Conservation (phyloP, 768 basidiomycete genomes). For the Hericium rajendrae region DNA sequence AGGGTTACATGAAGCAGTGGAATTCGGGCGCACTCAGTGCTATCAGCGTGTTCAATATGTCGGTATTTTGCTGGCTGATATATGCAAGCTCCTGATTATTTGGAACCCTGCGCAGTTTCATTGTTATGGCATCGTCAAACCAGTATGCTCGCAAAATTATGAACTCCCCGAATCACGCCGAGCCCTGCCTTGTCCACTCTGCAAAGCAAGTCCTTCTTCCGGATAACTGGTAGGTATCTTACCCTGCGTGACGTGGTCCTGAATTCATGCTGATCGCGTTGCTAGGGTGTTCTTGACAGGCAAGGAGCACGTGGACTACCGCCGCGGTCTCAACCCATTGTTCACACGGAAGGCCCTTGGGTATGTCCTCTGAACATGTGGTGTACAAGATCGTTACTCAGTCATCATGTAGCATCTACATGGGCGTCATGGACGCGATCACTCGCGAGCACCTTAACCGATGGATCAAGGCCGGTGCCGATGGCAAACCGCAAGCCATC, state of each 20-base stretch:
- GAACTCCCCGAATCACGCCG: constrained; percentile 86
- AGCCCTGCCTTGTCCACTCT: constrained; percentile 89
- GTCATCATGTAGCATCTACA: constrained; percentile 53
- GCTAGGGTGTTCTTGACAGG: constrained; percentile 94
- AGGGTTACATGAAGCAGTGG: constrained; percentile 90
- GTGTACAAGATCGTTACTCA: background rate
- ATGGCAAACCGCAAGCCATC: constrained; percentile 44
- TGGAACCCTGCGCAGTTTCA: constrained; percentile 61
- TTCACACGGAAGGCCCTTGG: constrained; percentile 93
- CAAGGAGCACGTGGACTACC: constrained; percentile 88
- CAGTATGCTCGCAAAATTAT: constrained; percentile 91
- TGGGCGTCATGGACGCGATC: constrained; percentile 74
- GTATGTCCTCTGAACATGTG: constrained; percentile 30
- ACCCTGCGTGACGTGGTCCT: background rate
- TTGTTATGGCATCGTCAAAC: constrained; percentile 95
- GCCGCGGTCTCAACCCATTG: constrained; percentile 78
- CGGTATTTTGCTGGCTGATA: background rate
- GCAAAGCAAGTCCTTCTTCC: constrained; percentile 79
- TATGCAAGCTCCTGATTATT: background rate
- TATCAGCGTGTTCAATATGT: constrained; percentile 98
- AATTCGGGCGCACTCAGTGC: constrained; percentile 79
- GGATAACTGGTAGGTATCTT: constrained; percentile 67
- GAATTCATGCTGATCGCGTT: background rate
- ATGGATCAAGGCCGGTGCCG: constrained; percentile 58
- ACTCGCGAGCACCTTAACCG: constrained; percentile 62